Evolutionary conservation across 2,329 filamentous ascomycete genomes (phyloP), one percentile per base, ranked within the genome.

Genomic region (Ceratocystiopsis brevicomis): DNA sequence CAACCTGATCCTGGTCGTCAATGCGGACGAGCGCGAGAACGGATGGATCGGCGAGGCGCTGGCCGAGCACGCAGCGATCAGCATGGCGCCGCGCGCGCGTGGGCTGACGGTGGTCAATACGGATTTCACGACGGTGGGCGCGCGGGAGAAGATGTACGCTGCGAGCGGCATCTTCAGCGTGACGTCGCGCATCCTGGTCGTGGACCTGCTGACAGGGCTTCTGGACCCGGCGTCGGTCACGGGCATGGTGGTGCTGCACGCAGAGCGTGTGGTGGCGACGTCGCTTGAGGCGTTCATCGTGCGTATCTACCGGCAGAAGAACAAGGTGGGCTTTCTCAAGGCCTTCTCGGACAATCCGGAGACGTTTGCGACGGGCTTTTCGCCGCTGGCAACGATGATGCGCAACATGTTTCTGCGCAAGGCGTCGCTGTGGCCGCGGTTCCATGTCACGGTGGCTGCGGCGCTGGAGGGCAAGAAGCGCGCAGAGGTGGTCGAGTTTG

Each of bases 11-110:
- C 67, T 98, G 38, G 64, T 98, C 17, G 76, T 96, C 37, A 87
- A 86, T 11, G 87, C 90, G 34, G 82, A 90, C 47, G 86, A 95
- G 33, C 76, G 83, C 47, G 90, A 98, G 57, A 95, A 95, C 73
- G 78, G 80, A 44, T 96, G 88, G 87, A 86, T 98, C 47, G 90
- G 90, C 51, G 90, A 96, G 64, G 84, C 86, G 30, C 66, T 98
- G 56, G 90, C 90, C 19, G 90, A 98, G 62, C 87, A 96, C 64
- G 87, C 87, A 56, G 86, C 85, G 49, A 76, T 94, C 57, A 95
- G 85, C 65, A 78, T 77, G 61, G 73, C 83, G 16, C 74, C 81
- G 15, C 79, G 81, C 53, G 85, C 86, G 41, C 76, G 87, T 48
- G 90, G 90, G 1, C 66, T 98, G 51, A 88, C 78, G 37, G 71